Conservation (phyloP, 768 basidiomycete genomes). For the Macrolepiota fuliginosa region DNA sequence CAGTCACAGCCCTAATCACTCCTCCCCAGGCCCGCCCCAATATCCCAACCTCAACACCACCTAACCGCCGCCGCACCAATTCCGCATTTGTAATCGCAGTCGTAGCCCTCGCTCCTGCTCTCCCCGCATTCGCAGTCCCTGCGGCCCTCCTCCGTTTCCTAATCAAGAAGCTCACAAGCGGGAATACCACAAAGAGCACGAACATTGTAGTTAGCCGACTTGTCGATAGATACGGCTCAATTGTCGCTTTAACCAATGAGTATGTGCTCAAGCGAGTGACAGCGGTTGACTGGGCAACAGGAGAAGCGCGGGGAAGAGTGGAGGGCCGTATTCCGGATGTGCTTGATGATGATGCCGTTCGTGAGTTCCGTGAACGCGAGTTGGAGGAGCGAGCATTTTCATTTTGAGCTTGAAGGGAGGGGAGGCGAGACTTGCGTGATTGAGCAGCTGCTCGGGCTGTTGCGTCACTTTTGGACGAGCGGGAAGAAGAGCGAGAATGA, state of each 20-base stretch:
- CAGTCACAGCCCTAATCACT: conserved; percentile 48
- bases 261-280: conserved; percentile 24
- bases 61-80: conserved; percentile 54
- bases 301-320: conserved; percentile 20
- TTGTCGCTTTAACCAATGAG: conserved; percentile 44
- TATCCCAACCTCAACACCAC: conserved; percentile 33
- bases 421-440: conserved; percentile 6
- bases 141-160: conserved; percentile 44
- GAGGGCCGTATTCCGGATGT: conserved; percentile 16
- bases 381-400: conserved; percentile 14
- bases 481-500: conserved; percentile 25
- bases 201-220: conserved; percentile 49
- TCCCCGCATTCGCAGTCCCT: conserved; percentile 16
- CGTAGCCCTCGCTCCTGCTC: conserved; percentile 15
- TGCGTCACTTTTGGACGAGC: conserved; percentile 34
- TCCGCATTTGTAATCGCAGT: conserved; percentile 41
- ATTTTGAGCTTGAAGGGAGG: conserved; percentile 14
- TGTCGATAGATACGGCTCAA: conserved; percentile 47
- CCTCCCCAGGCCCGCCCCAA: conserved; percentile 48
- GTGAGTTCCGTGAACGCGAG: conserved; percentile 22
- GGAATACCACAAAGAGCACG: conserved; percentile 43
- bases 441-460: conserved; percentile 5
- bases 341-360: conserved; percentile 18
- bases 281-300: conserved; percentile 23
- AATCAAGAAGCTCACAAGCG: conserved; percentile 46